Evolutionary conservation across 2,329 filamentous ascomycete genomes (phyloP), one percentile per base, ranked within the genome.

Genomic region (Hymenoscyphus salicellus): DNA sequence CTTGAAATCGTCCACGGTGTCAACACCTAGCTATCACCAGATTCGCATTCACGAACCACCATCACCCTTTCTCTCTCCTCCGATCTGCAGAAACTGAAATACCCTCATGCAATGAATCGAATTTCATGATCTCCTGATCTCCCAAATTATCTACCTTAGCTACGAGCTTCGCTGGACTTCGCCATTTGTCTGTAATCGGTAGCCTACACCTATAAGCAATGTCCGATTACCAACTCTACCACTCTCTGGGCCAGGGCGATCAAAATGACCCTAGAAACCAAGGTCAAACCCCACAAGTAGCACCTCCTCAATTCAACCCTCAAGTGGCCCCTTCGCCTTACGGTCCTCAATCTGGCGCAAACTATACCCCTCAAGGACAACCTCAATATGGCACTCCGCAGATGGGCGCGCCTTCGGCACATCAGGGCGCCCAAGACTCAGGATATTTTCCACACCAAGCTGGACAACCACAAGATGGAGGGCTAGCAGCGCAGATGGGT

Each of bases 401-500:
- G 52, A 55, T 73, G 64, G 74, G 75, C 61, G 67, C 69, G 55
- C 73, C 76, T 43, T 73, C 77, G 30, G 73, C 74, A 33, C 72
- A 75, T 67, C 72, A 68, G 64, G 69, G 52, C n/a, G 61, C 68
- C 10, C 72, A 73, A 56, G 64, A 63, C 10, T 61, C 58, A 41
- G 66, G 66, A 16, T 67, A 69, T 41, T 69, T 70, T n/a, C 71
- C 67, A 55, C 74, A 73, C 38, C 77, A 76, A 14, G 71, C 72
- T 32, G 68, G 68, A 30, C 74, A 74, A 43, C 65, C 76, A 62
- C 78, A 78, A 64, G 83, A 86, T 71, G 78, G 75, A 63, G 81
- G 80, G 17, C 76, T 92, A 65, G 83, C 87, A 57, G 84, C 87
- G 63, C 92, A 96, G 77, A 90, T 96, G 89, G 88, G 89, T 52